Evolutionary conservation across 1,284 basidiomycete genomes (phyloP), one percentile per base, ranked within the genome.

Genomic region (Takashimella koratensis): DNA sequence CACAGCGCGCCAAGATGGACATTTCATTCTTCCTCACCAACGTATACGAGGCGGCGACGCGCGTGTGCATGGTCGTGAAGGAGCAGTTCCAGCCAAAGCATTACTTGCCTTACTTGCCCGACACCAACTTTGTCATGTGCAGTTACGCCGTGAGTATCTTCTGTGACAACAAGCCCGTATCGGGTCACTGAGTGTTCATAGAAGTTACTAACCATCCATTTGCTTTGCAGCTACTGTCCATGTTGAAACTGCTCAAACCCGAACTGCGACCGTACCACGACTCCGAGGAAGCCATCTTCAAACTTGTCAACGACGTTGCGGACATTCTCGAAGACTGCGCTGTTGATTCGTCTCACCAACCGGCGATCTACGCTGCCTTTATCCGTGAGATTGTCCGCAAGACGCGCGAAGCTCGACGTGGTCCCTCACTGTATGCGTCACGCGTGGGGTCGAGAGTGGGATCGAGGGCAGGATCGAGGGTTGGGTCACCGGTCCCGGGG

Each of bases 111-210:
- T 94, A 91, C 72, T 84, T 90, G 0, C 88, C 91, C 0, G 94
- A 98, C 71, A 89, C 90, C 6, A 88, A 91, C 67, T 95, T 90
- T 67, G 90, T 97, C 22, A 88, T 90, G 79, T 84, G 85, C 49
- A 89, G 88, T 11, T 97, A 96, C 75, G 71, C 72, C 20, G 70
- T 73, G 48, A 57, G 69, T 61, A 23, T 19, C n/a, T n/a, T n/a
- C n/a, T n/a, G n/a, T n/a, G n/a, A n/a, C n/a, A n/a, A n/a, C n/a
- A n/a, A n/a, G n/a, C n/a, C n/a, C n/a, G n/a, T n/a, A n/a, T n/a
- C n/a, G n/a, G n/a, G n/a, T n/a, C n/a, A n/a, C n/a, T n/a, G n/a
- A n/a, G n/a, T 23, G 5, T 8, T 5, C 8, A 3, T 4, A 13
- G 4, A 16, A 12, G 22, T 25, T 24, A 11, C 42, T 20, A 8